Evolutionary conservation across 805 yeast species (phyloP), one percentile per base, ranked within the genome.

Genomic region (Metschnikowia kofuensis): DNA sequence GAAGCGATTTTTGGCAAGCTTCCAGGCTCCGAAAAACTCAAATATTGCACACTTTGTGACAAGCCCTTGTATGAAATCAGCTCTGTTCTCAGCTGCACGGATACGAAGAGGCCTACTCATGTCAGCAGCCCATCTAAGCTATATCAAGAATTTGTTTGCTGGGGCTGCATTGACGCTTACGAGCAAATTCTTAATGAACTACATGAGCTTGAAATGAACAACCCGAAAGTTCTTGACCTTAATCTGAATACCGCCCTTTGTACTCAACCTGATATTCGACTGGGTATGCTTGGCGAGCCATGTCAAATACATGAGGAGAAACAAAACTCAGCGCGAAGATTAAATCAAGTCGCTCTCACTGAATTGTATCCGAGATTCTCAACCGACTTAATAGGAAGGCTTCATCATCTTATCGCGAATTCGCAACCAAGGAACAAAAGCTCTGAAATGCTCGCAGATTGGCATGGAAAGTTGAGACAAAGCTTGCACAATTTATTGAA

Each of bases 21-120:
- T 34, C 75, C 75, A 0, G 76, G 74, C 11, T 55, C 66, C 37
- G 69, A 68, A 51, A 48, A 64, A 32, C 61, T 78, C 35, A 75
- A 74, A 51, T 66, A 78, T 57, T 85, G 92, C 60, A 80, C 83
- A n/a, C 68, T 85, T 11, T 85, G 92, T 63, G 88, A 84, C 35
- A 78, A 76, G 46, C 87, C 89, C 13, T 62, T 85, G 29, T 85
- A 84, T 61, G 89, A 85, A 49, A 62, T 74, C 55, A 83, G 63
- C 68, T 85, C 70, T 11, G 56, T 68, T 15, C 60, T 70, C 45
- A 61, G 63, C 46, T 61, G 53, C 50, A 54, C 59, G 43, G 54
- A 55, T 6, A 26, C 35, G 29, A 37, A 14, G 36, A 38, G 16
- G 21, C 35, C 42, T 27, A 10, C 34, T 6, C 32, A 27, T 35